Base-by-base conservation (phyloP, 2,329 filamentous ascomycete genomes). In the Fusarium sulawesiense region DNA sequence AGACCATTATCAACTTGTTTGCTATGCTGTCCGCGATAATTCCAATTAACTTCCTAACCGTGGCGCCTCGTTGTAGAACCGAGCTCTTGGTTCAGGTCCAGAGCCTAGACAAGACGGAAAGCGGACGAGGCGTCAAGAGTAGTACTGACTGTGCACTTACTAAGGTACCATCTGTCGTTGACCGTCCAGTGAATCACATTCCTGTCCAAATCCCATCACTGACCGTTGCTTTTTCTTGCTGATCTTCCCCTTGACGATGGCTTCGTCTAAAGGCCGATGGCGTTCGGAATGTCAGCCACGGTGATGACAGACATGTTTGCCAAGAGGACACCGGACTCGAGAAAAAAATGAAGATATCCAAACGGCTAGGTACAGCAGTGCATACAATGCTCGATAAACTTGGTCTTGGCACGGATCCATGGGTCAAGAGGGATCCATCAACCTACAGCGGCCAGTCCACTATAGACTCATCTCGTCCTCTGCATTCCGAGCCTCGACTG, bases 281-380 rank as follows among this genome's bases (percentile, higher is more conserved):
- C 56, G 66, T 61, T 69, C 66, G 66, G 66, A 55, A 32, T 18
- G 32, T 51, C 40, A 56, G 65, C 65, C 65, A 69, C 65, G 23
- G 40, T 10, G 34, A 50, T 21, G 42, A 56, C 12, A 48, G 23
- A 9, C 11, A 21, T 18, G 40, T 25, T 46, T 32, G 40, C 27
- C 40, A 29, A 55, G 42, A 30, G 9, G 46, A 32, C 34, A 37
- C 16, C 30, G 42, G 48, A 20, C 56, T 51, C 40, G 32, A 58
- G 27, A 34, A 6, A 25, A 20, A 49, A 37, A 27, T 34, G 30
- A n/a, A 25, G 18, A n/a, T 51, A 27, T 40, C 10, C 32, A 37
- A 51, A 40, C 12, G 14, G 23, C 11, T 25, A 27, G 16, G n/a
- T n/a, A 27, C 16, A 46, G 13, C 44, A 27, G 8, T 23, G 12